phyloP scores from a whole-genome alignment of 768 basidiomycete genomes.

The Antrodiella citrinella region DNA sequence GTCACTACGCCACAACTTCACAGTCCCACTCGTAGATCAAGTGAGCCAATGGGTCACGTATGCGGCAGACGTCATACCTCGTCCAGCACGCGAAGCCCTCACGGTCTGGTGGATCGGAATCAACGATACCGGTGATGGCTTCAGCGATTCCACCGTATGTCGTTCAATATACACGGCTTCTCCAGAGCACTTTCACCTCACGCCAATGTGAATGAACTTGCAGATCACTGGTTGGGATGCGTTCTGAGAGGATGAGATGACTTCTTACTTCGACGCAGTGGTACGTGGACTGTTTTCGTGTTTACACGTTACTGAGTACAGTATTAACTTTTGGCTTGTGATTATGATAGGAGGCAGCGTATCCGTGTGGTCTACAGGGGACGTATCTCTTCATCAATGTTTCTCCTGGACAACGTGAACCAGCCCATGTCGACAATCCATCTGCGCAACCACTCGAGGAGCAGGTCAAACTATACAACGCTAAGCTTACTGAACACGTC shows the following conservation, averaged over 20 bases:
- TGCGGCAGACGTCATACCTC: constrained; percentile 37
- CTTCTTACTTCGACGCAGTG: constrained; percentile 41
- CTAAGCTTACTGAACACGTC: constrained; percentile 29
- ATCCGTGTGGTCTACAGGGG: constrained; percentile 29
- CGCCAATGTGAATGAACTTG: not conserved
- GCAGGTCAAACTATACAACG: constrained; percentile 36
- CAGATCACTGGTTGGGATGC: constrained; percentile 40
- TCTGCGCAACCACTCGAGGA: constrained; percentile 29
- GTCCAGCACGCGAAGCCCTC: constrained; percentile 33
- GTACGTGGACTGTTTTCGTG: constrained; percentile 22
- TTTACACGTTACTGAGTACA: not conserved
- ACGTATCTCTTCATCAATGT: constrained; percentile 49
- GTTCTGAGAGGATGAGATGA: constrained; percentile 44
- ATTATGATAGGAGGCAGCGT: constrained; percentile 30
- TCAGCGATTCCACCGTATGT: constrained; percentile 27
- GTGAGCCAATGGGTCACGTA: constrained; percentile 41
- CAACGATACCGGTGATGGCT: constrained; percentile 47
- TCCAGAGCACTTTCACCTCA: too few relatives aligned
- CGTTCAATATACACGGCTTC: not conserved
- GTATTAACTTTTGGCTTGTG: not conserved
- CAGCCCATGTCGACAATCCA: constrained; percentile 27
- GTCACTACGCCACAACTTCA: constrained; percentile 40
- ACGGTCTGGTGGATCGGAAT: constrained; percentile 55
- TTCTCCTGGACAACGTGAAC: constrained; percentile 45
- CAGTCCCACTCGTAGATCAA: constrained; percentile 38